Conservation (phyloP, 2,329 filamentous ascomycete species). For the Lachnellula cervina region DNA sequence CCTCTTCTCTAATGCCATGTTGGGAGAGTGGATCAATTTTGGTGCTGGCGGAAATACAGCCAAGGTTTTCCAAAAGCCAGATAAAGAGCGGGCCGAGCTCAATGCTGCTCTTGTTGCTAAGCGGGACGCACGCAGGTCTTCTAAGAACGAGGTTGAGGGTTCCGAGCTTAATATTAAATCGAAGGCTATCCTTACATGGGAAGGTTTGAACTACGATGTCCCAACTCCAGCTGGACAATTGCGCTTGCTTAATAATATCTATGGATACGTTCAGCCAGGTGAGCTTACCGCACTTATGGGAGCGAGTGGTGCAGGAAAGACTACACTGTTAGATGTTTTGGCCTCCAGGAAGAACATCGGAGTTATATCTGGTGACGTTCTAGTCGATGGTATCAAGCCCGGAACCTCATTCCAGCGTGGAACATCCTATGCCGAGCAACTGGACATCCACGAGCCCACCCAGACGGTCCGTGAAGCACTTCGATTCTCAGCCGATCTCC, state of each 20-base stretch:
- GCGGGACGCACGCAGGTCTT: constrained; percentile 49
- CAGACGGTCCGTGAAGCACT: constrained; percentile 61
- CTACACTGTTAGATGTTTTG: constrained; percentile 60
- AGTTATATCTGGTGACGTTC: constrained; percentile 56
- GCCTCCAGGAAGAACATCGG: constrained; percentile 61
- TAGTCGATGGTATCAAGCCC: constrained; percentile 54
- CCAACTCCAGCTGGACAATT: constrained; percentile 43
- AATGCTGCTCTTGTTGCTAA: constrained; percentile 60
- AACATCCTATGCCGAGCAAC: constrained; percentile 61
- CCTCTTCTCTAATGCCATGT: constrained; percentile 66
- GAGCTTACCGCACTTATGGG: constrained; percentile 60
- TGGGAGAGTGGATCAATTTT: constrained; percentile 74
- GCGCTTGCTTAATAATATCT: constrained; percentile 53
- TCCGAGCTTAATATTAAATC: constrained; percentile 53
- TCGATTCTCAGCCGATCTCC: constrained; percentile 59
- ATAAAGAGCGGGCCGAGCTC: constrained; percentile 60
- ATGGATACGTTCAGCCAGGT: constrained; percentile 58
- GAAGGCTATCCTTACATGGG: constrained; percentile 75
- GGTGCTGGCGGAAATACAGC: constrained; percentile 77
- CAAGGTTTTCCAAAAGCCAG: constrained; percentile 69
- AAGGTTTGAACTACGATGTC: constrained; percentile 74
- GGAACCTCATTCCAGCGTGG: constrained; percentile 59
- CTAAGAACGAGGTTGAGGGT: constrained; percentile 39
- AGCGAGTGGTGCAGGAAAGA: constrained; percentile 60
- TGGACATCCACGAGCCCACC: constrained; percentile 59